These are phyloP conservation scores for Pythium guiyangense DNA, from an alignment of 352 stramenopile species.

Conservation along the genomic window DNA sequence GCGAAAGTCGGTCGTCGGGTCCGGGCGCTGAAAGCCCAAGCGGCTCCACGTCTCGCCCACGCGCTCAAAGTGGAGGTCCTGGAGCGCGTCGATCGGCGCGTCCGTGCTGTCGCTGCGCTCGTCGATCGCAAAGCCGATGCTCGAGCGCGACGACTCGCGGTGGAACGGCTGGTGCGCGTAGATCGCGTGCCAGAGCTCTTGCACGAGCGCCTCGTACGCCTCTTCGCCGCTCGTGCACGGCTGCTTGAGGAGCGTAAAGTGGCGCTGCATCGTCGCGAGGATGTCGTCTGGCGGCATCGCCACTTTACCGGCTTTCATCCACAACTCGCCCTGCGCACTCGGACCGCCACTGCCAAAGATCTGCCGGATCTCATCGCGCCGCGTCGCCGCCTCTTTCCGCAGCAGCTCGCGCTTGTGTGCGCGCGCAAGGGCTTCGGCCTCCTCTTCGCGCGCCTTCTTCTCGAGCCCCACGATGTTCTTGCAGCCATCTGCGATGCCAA, in stretches of 20 bases:
- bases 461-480: slow-evolving; percentile 65
- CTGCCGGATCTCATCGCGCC: slow-evolving; percentile 39
- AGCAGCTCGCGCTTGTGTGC: slow-evolving; percentile 67
- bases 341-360: slow-evolving; percentile 37
- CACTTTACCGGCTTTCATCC: slow-evolving; percentile 49
- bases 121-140: slow-evolving; percentile 15
- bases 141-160: slow-evolving; percentile 15
- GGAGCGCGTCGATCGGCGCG: not conserved
- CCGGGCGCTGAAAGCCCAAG: slow-evolving; percentile 77
- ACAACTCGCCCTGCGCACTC: slow-evolving; percentile 30
- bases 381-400: slow-evolving; percentile 40
- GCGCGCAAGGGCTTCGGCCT: slow-evolving; percentile 72
- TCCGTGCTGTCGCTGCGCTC: slow-evolving; percentile 1
- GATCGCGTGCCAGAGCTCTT: slow-evolving; percentile 61
- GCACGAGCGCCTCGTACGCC: slow-evolving; percentile 57
- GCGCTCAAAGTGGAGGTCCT: slow-evolving; percentile 51
- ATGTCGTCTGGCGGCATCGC: slow-evolving; percentile 48
- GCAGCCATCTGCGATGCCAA: slow-evolving; percentile 69
- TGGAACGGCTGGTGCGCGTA: slow-evolving; percentile 47
- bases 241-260: slow-evolving; percentile 64
- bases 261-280: slow-evolving; percentile 60
- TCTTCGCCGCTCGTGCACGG: slow-evolving; percentile 57
- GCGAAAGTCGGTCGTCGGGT: slow-evolving; percentile 84
- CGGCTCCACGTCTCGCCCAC: slow-evolving; percentile 75
- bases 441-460: slow-evolving; percentile 67